Conservation (phyloP, 306 rosid species). For the Medicago truncatula region MtrunA17r5.0-ANR NC_053043.1:50759001-50759500, state of each 20-base stretch:
- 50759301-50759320: conserved; percentile 93
- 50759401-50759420: conserved; percentile 91
- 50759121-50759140: conserved; percentile 13
- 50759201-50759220: conserved; percentile 20
- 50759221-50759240: conserved; percentile 11
- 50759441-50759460: conserved; percentile 57
- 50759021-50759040: background rate
- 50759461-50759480: conserved; percentile 34
- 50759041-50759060: conserved; percentile 21
- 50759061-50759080: conserved; percentile 24
- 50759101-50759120: conserved; percentile 2
- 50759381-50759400: conserved; percentile 93
- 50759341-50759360: conserved; percentile 89
- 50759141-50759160: conserved; percentile 36
- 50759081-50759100: background rate
- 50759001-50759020: conserved; percentile 1
- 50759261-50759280: conserved; percentile 83
- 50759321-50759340: conserved; percentile 92
- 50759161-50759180: conserved; percentile 15
- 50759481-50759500: conserved; percentile 24
- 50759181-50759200: conserved; percentile 8
- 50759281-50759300: conserved; percentile 80
- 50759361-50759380: conserved; percentile 94
- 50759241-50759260: conserved; percentile 38
- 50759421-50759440: conserved; percentile 94